Evolutionary conservation across 1,284 basidiomycete genomes (phyloP).

Genomic region (Trichosporon asahii): DNA sequence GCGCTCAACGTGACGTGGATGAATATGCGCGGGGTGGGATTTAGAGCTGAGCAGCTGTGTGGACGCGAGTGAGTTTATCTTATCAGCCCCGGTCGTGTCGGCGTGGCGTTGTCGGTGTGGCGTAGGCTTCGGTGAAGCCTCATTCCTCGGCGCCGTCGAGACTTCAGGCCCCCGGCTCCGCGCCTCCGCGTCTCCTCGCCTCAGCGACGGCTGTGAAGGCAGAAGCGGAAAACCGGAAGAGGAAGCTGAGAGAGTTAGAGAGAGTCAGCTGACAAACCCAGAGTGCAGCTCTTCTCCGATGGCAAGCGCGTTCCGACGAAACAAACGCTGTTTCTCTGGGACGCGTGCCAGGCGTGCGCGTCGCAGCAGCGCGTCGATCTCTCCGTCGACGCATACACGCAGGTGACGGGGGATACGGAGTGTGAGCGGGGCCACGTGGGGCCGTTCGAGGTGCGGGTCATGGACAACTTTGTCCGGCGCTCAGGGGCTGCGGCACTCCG

Average conservation of each 20-base stretch:
- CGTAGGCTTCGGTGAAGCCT: too few relatives aligned
- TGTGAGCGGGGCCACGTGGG: constrained; percentile 19
- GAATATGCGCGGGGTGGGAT: constrained; percentile 6
- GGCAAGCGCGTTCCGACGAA: not conserved
- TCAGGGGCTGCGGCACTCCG: not conserved
- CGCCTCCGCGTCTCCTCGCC: too few relatives aligned
- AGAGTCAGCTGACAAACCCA: constrained; percentile 10
- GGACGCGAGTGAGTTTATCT: constrained; percentile 25
- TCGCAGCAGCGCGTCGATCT: constrained; percentile 18
- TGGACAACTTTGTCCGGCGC: constrained; percentile 18
- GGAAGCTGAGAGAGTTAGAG: too few relatives aligned
- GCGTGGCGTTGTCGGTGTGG: too few relatives aligned
- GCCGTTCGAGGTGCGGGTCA: constrained; percentile 22
- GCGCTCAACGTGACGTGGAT: constrained; percentile 25
- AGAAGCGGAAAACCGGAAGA: not conserved
- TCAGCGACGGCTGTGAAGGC: too few relatives aligned
- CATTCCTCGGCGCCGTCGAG: too few relatives aligned
- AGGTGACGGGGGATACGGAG: constrained; percentile 16
- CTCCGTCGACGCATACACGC: constrained; percentile 16
- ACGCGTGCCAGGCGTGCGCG: constrained; percentile 24
- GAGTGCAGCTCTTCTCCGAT: constrained; percentile 16
- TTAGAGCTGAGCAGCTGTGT: constrained; percentile 15
- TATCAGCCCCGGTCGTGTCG: too few relatives aligned
- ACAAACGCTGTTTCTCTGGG: constrained; percentile 22
- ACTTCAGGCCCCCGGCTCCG: too few relatives aligned